Percentiles rank a stretch among this genome's conserved stretches.
These are phyloP conservation scores for Astraeus odoratus DNA, from an alignment of 768 basidiomycete species.

Conservation along the genomic window DNA sequence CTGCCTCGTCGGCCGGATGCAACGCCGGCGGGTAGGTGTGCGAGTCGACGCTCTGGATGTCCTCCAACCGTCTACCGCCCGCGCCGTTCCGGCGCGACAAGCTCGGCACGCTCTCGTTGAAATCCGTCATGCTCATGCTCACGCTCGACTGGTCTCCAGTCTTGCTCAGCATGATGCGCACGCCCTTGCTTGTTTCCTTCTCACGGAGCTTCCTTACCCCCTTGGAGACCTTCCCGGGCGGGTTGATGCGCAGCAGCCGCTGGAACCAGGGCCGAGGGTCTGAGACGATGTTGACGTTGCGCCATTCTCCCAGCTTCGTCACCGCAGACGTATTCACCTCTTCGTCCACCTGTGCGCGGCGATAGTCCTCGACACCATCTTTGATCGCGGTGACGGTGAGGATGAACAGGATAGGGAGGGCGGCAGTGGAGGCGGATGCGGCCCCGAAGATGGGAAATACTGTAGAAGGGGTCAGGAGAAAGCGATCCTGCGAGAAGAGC, in stretches of 20 bases:
- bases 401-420: constrained; percentile 84
- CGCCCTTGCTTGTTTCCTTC: constrained; percentile 64
- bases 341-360: constrained; percentile 82
- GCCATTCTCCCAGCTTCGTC: constrained; percentile 84
- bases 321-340: constrained; percentile 93
- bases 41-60: constrained; percentile 61
- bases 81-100: constrained; percentile 31
- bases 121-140: constrained; percentile 41
- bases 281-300: constrained; percentile 79
- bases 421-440: constrained; percentile 70
- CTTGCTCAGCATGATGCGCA: constrained; percentile 55
- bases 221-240: constrained; percentile 70
- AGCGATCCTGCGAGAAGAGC: background rate
- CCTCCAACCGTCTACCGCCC: constrained; percentile 50
- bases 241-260: constrained; percentile 59
- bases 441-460: constrained; percentile 92
- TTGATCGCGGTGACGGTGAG: constrained; percentile 87
- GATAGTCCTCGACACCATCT: constrained; percentile 93
- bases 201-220: constrained; percentile 84
- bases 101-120: constrained; percentile 38
- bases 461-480: constrained; percentile 21
- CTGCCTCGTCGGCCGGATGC: constrained; percentile 20
- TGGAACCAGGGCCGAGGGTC: constrained; percentile 76
- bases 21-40: constrained; percentile 57
- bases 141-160: constrained; percentile 23